phyloP scores from a whole-genome alignment of 2,329 filamentous ascomycete species.

The Bertia moriformis region DNA sequence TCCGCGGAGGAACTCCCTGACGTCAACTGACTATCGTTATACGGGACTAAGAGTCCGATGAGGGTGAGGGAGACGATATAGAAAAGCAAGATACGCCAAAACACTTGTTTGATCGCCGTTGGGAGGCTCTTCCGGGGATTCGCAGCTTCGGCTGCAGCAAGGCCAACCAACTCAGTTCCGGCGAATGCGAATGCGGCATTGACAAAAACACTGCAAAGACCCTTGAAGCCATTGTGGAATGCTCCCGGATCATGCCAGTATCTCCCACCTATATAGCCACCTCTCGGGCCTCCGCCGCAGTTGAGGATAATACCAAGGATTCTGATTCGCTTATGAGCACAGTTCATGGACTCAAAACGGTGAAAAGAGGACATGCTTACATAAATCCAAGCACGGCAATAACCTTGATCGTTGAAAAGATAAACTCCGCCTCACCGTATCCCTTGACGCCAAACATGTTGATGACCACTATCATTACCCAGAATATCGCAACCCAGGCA shows the following conservation, averaged over 20 bases:
- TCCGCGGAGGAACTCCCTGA: conserved; percentile 19
- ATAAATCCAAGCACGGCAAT: conserved; percentile 11
- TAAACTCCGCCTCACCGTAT: conserved; percentile 12
- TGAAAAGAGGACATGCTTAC: conserved; percentile 3
- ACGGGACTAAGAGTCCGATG: conserved; percentile 26
- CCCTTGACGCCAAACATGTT: conserved; percentile 11
- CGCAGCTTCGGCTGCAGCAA: conserved; percentile 33
- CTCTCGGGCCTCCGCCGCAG: conserved; percentile 20
- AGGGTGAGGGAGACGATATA: conserved; percentile 28
- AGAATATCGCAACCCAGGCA: conserved; percentile 7
- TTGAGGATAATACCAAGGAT: conserved; percentile 15
- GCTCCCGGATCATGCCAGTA: conserved; percentile 27
- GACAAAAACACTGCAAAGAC: conserved; percentile 35
- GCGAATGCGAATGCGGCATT: conserved; percentile 37
- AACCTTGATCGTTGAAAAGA: conserved; percentile 10
- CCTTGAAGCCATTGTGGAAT: conserved; percentile 28
- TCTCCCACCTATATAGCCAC: conserved; percentile 10
- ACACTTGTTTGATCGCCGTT: conserved; percentile 30
- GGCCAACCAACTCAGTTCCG: conserved; percentile 35
- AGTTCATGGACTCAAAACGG: neutral
- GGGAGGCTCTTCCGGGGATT: conserved; percentile 33
- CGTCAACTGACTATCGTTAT: conserved; percentile 21
- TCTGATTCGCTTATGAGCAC: neutral
- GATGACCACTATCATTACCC: conserved; percentile 7
- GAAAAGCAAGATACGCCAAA: conserved; percentile 33